Conservation (phyloP, 2,329 filamentous ascomycete genomes). For the Lachnellula cervina region DNA sequence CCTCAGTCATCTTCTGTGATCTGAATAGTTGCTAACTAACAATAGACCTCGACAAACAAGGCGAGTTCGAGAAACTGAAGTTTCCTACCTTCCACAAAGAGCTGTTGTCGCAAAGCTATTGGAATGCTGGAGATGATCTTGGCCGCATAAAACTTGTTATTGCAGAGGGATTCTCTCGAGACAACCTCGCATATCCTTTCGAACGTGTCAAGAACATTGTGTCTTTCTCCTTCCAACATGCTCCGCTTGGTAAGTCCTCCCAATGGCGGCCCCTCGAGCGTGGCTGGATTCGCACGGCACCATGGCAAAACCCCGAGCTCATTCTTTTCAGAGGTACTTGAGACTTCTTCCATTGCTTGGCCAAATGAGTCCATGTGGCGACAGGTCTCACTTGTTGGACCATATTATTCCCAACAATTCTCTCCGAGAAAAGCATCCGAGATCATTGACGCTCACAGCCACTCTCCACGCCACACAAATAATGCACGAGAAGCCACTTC, state of each 20-base stretch:
- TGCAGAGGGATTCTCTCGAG: slow-evolving; percentile 63
- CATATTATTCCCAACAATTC: slow-evolving; percentile 24
- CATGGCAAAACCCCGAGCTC: background rate
- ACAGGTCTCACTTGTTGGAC: slow-evolving; percentile 37
- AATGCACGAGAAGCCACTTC: slow-evolving; percentile 11
- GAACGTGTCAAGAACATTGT: slow-evolving; percentile 68
- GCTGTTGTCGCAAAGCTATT: slow-evolving; percentile 63
- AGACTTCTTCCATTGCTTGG: slow-evolving; percentile 72
- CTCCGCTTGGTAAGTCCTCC: slow-evolving; percentile 59
- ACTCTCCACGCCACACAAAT: slow-evolving; percentile 50
- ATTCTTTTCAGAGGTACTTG: slow-evolving; percentile 57
- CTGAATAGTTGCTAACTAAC: slow-evolving; percentile 3
- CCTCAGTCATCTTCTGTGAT: slow-evolving; percentile 17
- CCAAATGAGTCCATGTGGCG: slow-evolving; percentile 69
- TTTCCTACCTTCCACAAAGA: slow-evolving; percentile 71
- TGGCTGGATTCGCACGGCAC: background rate
- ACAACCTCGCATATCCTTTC: slow-evolving; percentile 47
- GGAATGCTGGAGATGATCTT: slow-evolving; percentile 65
- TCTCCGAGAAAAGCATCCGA: slow-evolving; percentile 38
- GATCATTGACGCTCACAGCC: slow-evolving; percentile 52
- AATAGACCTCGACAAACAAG: slow-evolving; percentile 34
- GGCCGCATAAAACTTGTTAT: slow-evolving; percentile 75
- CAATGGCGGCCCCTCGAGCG: background rate
- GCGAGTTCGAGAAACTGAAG: slow-evolving; percentile 55
- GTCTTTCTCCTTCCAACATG: slow-evolving; percentile 80